Conservation (phyloP, 768 basidiomycete genomes). For the Naematelia aurantialba region DNA sequence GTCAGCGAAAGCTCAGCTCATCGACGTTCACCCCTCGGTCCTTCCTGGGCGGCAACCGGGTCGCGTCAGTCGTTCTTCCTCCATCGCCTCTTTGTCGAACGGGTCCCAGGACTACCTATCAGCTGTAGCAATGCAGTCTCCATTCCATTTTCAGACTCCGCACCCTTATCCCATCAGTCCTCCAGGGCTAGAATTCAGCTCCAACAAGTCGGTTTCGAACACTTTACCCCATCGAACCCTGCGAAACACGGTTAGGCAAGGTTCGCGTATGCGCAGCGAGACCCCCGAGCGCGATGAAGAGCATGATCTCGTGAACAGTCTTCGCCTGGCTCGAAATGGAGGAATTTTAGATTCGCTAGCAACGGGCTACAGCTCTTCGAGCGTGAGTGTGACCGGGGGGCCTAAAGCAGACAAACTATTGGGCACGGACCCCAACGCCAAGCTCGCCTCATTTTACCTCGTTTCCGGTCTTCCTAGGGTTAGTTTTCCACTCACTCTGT, state of each 20-base stretch:
- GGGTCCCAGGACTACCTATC: not conserved
- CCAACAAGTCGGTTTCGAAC: not conserved
- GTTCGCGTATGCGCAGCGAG: not conserved
- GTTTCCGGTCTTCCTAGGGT: conserved; percentile 41
- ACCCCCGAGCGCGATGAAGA: conserved; percentile 2
- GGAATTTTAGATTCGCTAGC: conserved; percentile 1
- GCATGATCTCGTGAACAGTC: conserved; percentile 1
- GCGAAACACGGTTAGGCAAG: not conserved
- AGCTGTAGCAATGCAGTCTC: not conserved
- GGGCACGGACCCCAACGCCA: conserved; percentile 27
- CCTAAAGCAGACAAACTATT: conserved; percentile 36
- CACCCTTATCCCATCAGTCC: not conserved
- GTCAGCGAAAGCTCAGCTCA: not conserved
- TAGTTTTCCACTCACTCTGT: conserved; percentile 5
- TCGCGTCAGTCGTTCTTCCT: not conserved
- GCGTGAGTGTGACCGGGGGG: not conserved
- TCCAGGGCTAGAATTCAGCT: not conserved
- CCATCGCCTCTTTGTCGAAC: not conserved
- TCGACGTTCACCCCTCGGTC: not conserved
- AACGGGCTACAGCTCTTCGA: conserved; percentile 1
- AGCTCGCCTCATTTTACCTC: conserved; percentile 38
- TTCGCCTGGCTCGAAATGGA: not conserved
- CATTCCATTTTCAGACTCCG: not conserved
- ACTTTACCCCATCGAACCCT: not conserved
- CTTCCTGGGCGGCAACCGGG: not conserved